Evolutionary conservation across 202 grass and related monocot genomes (phyloP).

Genomic region (Zoysia matrella): DNA sequence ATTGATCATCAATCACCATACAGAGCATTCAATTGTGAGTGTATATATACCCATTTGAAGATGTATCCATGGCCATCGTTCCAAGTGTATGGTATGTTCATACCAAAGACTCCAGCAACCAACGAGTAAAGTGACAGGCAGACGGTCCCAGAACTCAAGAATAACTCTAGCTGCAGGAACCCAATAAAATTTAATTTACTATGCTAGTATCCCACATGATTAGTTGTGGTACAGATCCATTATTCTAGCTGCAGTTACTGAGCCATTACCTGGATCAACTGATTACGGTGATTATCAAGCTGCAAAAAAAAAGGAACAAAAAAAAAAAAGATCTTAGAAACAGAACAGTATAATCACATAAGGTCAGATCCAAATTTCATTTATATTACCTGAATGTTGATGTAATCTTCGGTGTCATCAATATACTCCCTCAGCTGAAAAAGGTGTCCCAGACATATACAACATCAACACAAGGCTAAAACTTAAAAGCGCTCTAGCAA

Average conservation of each 20-base stretch:
- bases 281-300: slow-evolving; percentile 99
- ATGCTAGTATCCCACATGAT: neutral
- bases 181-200: neutral
- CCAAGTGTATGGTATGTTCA: slow-evolving; percentile 99
- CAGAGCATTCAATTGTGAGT: neutral
- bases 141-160: slow-evolving; percentile 91
- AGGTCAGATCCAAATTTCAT: slow-evolving; percentile 9
- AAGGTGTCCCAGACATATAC: slow-evolving; percentile 36
- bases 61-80: slow-evolving; percentile 67
- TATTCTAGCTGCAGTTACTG: too few species aligned
- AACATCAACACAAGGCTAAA: slow-evolving; percentile 26
- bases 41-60: slow-evolving; percentile 75
- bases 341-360: slow-evolving; percentile 12
- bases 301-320: slow-evolving; percentile 26
- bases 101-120: slow-evolving; percentile 89
- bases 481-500: slow-evolving; percentile 9
- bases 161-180: slow-evolving; percentile 80
- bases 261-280: slow-evolving; percentile 90
- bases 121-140: slow-evolving; percentile 89
- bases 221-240: too few species aligned
- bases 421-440: slow-evolving; percentile 96
- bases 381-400: slow-evolving; percentile 90
- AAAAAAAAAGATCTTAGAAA: slow-evolving; percentile 14
- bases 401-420: slow-evolving; percentile 99
- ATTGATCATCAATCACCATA: neutral